Evolutionary conservation across 371 early-diverging fungal genomes (phyloP).

Genomic region (Rhizomucor pusillus): DNA sequence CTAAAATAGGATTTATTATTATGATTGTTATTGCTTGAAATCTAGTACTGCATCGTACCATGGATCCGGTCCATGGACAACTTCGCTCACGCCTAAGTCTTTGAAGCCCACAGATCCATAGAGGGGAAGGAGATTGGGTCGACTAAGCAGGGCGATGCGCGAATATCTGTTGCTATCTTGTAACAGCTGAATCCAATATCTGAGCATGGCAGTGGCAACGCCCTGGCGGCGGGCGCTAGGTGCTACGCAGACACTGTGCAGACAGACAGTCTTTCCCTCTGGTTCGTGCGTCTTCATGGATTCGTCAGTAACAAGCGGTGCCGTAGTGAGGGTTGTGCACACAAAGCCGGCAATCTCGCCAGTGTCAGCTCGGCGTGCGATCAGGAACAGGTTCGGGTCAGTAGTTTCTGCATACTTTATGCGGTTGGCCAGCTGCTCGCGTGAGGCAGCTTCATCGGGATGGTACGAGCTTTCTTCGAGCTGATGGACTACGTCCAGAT

Average conservation of each 20-base stretch:
- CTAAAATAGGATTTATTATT: too few species aligned
- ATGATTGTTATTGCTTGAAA: too few species aligned
- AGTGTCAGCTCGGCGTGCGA: slow-evolving; percentile 27
- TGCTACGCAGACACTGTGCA: slow-evolving; percentile 68
- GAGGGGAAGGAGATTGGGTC: slow-evolving; percentile 49
- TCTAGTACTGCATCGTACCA: slow-evolving; percentile 50
- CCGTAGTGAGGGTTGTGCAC: slow-evolving; percentile 49
- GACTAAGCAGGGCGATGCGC: slow-evolving; percentile 58
- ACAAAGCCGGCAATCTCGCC: slow-evolving; percentile 56
- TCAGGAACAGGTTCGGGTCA: slow-evolving; percentile 56
- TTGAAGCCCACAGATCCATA: slow-evolving; percentile 66
- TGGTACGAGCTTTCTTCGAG: slow-evolving; percentile 53
- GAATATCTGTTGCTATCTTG: slow-evolving; percentile 30
- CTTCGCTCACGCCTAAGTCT: slow-evolving; percentile 50
- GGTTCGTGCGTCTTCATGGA: slow-evolving; percentile 67
- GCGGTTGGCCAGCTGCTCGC: slow-evolving; percentile 52
- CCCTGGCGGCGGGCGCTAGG: slow-evolving; percentile 53
- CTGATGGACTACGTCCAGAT: slow-evolving; percentile 28
- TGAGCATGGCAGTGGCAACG: slow-evolving; percentile 51
- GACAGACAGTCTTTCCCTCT: slow-evolving; percentile 59
- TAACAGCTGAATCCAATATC: slow-evolving; percentile 43
- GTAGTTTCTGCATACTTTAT: slow-evolving; percentile 37
- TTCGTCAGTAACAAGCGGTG: slow-evolving; percentile 54
- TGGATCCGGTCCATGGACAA: slow-evolving; percentile 68
- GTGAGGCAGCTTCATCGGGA: slow-evolving; percentile 64